Evolutionary conservation across 495 filamentous ascomycete genomes (phyloP).

Genomic region (Daldinia grandis): DNA sequence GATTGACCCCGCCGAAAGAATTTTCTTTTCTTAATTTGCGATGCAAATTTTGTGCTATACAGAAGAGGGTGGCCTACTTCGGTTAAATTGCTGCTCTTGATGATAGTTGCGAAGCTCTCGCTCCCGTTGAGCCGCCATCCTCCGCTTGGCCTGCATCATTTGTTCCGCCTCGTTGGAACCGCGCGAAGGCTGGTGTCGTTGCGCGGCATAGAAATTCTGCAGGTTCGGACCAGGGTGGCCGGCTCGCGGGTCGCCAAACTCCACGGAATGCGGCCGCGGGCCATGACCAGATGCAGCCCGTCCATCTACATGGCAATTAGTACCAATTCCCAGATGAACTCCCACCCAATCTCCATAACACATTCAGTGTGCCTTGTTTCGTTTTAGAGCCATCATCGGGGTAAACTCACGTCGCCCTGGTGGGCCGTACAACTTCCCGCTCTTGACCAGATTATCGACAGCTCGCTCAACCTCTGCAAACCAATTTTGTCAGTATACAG

Average conservation of each 20-base stretch:
- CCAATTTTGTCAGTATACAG: slow-evolving; percentile 38
- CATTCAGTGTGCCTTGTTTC: slow-evolving; percentile 7
- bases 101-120: slow-evolving; percentile 99
- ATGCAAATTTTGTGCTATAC: slow-evolving; percentile 64
- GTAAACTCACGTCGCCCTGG: slow-evolving; percentile 86
- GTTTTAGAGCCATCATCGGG: slow-evolving; percentile 23
- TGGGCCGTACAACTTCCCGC: slow-evolving; percentile 84
- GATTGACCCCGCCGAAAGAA: slow-evolving; percentile 50
- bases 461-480: slow-evolving; percentile 93
- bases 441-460: slow-evolving; percentile 93
- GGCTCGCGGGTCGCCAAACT: slow-evolving; percentile 74
- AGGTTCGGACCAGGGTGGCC: slow-evolving; percentile 80
- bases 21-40: slow-evolving; percentile 58
- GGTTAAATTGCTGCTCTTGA: slow-evolving; percentile 99
- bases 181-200: slow-evolving; percentile 83
- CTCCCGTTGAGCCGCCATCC: slow-evolving; percentile 98
- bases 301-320: slow-evolving; percentile 50
- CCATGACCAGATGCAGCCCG: slow-evolving; percentile 53
- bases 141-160: slow-evolving; percentile 98
- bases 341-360: slow-evolving; percentile 8
- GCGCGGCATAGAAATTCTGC: slow-evolving; percentile 92
- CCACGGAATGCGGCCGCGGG: slow-evolving; percentile 82
- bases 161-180: slow-evolving; percentile 96
- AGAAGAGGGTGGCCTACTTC: slow-evolving; percentile 82
- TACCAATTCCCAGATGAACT: slow-evolving; percentile 19